Evolutionary conservation across 306 rosid species (phyloP).

Genomic region (Pyrus communis): DNA sequence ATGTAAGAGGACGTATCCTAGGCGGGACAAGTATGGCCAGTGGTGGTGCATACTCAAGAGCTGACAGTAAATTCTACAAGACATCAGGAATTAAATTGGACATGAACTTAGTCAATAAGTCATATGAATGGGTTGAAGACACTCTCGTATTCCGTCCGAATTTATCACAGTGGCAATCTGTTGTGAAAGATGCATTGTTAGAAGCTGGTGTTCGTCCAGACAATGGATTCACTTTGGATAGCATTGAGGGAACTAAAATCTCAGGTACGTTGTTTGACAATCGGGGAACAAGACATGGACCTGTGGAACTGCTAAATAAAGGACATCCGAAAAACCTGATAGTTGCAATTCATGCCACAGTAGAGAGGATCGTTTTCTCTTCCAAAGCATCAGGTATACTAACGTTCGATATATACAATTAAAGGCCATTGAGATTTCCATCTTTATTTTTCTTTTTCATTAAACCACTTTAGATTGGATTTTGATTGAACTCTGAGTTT

Average conservation of each 20-base stretch:
- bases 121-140: conserved; percentile 22
- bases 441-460: too few species aligned
- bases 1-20: conserved; percentile 12
- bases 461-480: too few species aligned
- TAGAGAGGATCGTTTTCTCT: too few species aligned
- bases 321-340: not conserved
- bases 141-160: not conserved
- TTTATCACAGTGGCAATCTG: not conserved
- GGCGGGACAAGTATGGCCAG: conserved; percentile 32
- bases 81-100: conserved; percentile 17
- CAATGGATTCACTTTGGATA: conserved; percentile 11
- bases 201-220: conserved; percentile 5
- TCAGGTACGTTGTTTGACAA: conserved; percentile 6
- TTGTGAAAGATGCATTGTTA: conserved; percentile 2
- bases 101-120: conserved; percentile 5
- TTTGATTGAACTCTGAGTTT: too few species aligned
- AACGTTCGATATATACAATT: too few species aligned
- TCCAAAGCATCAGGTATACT: too few species aligned
- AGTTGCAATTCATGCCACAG: too few species aligned
- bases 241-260: conserved; percentile 7
- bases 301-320: conserved; percentile 21
- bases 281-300: conserved; percentile 17
- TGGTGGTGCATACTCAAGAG: conserved; percentile 12
- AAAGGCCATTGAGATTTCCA: too few species aligned
- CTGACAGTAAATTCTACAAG: not conserved